Base-by-base conservation (phyloP, 2,329 filamentous ascomycete genomes). In the Phialophora verrucosa region DNA sequence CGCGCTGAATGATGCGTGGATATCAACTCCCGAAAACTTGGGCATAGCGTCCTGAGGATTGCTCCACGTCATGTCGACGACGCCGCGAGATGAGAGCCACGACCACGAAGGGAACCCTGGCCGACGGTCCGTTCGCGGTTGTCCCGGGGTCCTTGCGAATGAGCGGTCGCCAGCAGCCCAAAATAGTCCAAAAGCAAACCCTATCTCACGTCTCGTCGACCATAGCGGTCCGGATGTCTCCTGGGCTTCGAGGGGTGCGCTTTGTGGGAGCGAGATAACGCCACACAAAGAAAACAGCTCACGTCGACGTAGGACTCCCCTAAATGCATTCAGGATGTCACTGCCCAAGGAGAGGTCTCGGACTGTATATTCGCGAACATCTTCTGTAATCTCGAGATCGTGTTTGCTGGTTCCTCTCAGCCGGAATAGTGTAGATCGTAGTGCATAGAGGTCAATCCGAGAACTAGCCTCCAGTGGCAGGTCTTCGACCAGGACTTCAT, bases 261-360 rank as follows among this genome's bases (percentile, higher is more conserved):
- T 20, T 32, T 31, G 35, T 14, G 50, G 50, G 25, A 59, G 27
- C 8, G 56, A 31, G 38, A 49, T 32, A 12, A 59, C 56, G 14
- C 56, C 56, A 25, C 42, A 29, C 4, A 59, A n/a, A 17, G 56
- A 59, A 32, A 47, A 47, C 8, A 59, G 17, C 5, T 23, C 23
- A 29, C 56, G 44, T 47, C 25, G 38, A 8, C 56, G 56, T 17
- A 64, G 25, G 3, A 60, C 49, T 25, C 56, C 62, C 6, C 27
- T 29, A 56, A 64, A 64, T 20, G 56, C 62, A 20, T 64, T 54
- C 14, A 64, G 62, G 14, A 60, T 12, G n/a, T 64, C 62, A 17
- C 27, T 20, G 23, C 54, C 55, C 17, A 47, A 55, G 8, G 56
- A 59, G 17, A 64, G 31, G 6, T 31, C 35, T 11, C 62, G n/a